phyloP scores from a whole-genome alignment of 2,329 filamentous ascomycete species.

The Macrophomina pseudophaseolina region DNA sequence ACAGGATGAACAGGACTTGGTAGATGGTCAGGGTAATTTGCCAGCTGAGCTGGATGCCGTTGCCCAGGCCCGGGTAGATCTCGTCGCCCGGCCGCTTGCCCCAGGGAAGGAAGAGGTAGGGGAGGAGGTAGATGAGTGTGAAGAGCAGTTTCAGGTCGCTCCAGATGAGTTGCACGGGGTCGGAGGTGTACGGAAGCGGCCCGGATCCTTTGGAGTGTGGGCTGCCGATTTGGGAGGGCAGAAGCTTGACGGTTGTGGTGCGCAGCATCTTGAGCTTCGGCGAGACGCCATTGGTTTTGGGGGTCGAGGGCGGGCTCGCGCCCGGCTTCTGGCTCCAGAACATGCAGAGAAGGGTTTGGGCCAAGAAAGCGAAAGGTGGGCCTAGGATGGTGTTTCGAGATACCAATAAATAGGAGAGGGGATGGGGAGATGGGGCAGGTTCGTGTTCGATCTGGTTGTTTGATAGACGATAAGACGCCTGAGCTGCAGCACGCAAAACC shows the following conservation, averaged over 20 bases:
- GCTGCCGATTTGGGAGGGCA: conserved; percentile 25
- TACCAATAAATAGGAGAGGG: conserved; percentile 1
- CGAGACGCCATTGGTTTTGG: conserved; percentile 6
- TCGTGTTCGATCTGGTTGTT: conserved; percentile 15
- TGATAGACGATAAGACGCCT: conserved; percentile 21
- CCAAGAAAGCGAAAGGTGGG: not conserved
- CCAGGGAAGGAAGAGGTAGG: conserved; percentile 32
- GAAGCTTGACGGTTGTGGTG: conserved; percentile 22
- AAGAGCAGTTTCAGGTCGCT: conserved; percentile 33
- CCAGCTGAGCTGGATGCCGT: conserved; percentile 61
- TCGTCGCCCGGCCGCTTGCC: conserved; percentile 55
- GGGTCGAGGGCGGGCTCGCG: not conserved
- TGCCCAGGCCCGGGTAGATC: conserved; percentile 62
- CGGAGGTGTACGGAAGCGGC: conserved; percentile 35
- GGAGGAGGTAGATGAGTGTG: conserved; percentile 28
- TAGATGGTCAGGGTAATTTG: conserved; percentile 64
- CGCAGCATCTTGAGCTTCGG: conserved; percentile 15
- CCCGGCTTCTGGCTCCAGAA: conserved; percentile 3
- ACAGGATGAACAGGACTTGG: conserved; percentile 66
- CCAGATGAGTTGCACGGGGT: conserved; percentile 32
- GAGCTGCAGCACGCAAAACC: not conserved
- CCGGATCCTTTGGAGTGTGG: not conserved
- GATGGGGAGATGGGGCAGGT: not conserved
- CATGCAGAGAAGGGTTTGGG: not conserved
- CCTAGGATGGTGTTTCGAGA: not conserved